Base-by-base conservation (phyloP, 441 rosid genomes). In the Macaranga tanarius region DNA sequence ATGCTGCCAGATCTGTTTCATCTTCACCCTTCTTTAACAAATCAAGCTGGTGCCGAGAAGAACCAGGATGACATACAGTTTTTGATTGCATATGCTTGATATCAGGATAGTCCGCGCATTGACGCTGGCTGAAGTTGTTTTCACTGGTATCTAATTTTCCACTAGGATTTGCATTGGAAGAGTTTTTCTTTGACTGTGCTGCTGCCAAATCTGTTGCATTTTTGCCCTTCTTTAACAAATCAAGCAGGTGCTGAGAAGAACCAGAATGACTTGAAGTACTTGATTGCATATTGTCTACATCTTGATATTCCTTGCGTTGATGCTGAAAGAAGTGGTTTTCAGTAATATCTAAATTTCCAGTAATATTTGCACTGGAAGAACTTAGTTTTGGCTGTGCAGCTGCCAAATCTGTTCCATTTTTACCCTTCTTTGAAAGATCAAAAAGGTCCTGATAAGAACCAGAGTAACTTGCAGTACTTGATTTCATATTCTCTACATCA, bases 171-270 rank as follows among this genome's bases (percentile, higher is more conserved):
- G 25, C 58, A 54, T 28, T 0, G 4, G 58, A 28, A 48, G 28
- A 13, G 8, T 65, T 65, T 31, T 16, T 25, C 23, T 26, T 50
- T 31, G 60, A 31, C n/a, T 9, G 15, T 26, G 58, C 17, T 34
- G 26, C 60, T 6, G 26, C 10, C 4, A 34, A 40, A 51, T 50
- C 70, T 5, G 15, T 15, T n/a, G 42, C 52, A 50, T 51, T 28
- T 58, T 7, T 70, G 19, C 69, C 75, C 26, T 51, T 54, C n/a
- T 13, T 71, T 65, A 45, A 45, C 67, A 61, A 48, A 61, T 75
- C 57, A 66, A 67, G 20, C 34, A 61, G 52, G 59, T 40, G 57
- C 59, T 50, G 54, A 28, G 63, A 50, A 25, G 54, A 56, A 70
- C 52, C 65, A 72, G 28, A 52, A 62, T 69, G 47, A 31, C 25